Conservation (phyloP, 2,329 filamentous ascomycete species). For the Pyrenophora teres region DNA sequence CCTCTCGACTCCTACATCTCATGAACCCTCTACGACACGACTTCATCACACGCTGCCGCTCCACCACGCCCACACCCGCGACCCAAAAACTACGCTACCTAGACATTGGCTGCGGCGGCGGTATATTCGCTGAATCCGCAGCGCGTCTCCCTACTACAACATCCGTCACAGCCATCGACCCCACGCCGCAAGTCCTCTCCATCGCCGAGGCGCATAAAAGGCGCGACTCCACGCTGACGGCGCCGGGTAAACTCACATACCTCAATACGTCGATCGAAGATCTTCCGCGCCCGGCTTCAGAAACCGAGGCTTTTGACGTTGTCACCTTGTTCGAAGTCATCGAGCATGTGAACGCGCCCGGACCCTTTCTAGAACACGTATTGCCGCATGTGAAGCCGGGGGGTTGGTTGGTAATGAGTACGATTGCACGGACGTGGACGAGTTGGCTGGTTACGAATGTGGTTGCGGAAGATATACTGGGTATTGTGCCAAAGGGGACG, state of each 20-base stretch:
- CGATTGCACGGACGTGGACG: constrained; percentile 85
- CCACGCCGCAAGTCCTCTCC: constrained; percentile 71
- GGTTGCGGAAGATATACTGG: constrained; percentile 82
- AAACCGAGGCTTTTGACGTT: constrained; percentile 68
- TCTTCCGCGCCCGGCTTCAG: constrained; percentile 50
- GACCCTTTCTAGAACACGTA: constrained; percentile 72
- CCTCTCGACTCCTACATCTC: constrained; percentile 88
- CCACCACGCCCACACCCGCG: constrained; percentile 47
- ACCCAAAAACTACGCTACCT: constrained; percentile 68
- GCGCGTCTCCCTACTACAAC: constrained; percentile 68
- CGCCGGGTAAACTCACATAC: constrained; percentile 67
- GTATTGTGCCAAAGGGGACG: constrained; percentile 88
- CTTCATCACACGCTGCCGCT: constrained; percentile 77
- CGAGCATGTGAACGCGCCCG: constrained; percentile 83
- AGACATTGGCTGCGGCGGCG: constrained; percentile 93
- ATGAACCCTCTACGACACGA: constrained; percentile 98
- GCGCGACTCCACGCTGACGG: constrained; percentile 69
- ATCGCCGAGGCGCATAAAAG: constrained; percentile 78
- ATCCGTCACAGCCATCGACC: constrained; percentile 77
- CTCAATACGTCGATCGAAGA: constrained; percentile 77
- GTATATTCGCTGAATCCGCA: constrained; percentile 91
- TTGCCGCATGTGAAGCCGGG: constrained; percentile 81
- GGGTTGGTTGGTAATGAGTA: constrained; percentile 90
- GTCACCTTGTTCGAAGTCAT: constrained; percentile 92
- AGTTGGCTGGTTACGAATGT: constrained; percentile 94